Conservation (phyloP, 2,329 filamentous ascomycete genomes). For the Lizonia empirigonia region DNA sequence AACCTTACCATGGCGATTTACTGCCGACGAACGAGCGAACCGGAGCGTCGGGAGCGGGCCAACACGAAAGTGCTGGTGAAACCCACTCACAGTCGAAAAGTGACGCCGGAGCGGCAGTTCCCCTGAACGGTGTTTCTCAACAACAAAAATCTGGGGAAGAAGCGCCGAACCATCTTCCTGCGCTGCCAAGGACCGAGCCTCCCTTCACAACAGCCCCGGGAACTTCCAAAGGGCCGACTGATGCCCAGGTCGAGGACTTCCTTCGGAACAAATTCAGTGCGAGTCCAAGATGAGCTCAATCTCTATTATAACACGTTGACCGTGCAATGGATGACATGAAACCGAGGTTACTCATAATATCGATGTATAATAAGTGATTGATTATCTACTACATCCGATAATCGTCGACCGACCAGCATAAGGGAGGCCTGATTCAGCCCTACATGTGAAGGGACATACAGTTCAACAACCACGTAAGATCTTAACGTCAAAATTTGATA, state of each 20-base stretch:
- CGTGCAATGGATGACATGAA: background rate
- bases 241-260: slow-evolving; percentile 28
- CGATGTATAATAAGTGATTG: background rate
- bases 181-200: background rate
- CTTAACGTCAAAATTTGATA: no score
- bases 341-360: background rate
- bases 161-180: slow-evolving; percentile 9
- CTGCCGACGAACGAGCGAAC: slow-evolving; percentile 31
- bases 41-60: background rate
- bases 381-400: no score
- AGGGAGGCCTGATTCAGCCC: no score
- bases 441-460: no score
- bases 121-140: background rate
- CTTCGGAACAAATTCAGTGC: slow-evolving; percentile 29
- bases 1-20: slow-evolving; percentile 39
- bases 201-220: background rate
- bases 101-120: background rate
- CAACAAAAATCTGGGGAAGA: slow-evolving; percentile 6
- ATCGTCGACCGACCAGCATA: no score
- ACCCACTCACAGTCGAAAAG: background rate
- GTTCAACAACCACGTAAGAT: no score
- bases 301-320: background rate
- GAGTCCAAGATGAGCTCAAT: slow-evolving; percentile 9
- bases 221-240: slow-evolving; percentile 16
- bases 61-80: background rate